Conservation (phyloP, 768 basidiomycete species). For the Candolleomyces aberdarensis region DNA sequence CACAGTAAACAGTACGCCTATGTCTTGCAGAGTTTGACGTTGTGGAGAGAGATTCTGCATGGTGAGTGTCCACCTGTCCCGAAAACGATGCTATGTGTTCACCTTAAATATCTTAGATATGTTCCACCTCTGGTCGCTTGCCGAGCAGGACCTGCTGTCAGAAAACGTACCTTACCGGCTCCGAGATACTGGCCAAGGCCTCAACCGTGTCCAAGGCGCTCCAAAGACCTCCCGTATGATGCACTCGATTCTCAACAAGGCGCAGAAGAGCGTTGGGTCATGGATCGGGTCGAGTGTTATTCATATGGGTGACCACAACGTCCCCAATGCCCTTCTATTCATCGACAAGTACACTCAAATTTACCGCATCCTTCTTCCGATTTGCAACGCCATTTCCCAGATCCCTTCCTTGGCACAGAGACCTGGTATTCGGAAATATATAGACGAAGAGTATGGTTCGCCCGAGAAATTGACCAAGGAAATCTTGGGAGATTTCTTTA, state of each 20-base stretch:
- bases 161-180: constrained; percentile 73
- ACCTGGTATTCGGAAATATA: constrained; percentile 70
- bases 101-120: constrained; percentile 50
- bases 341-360: constrained; percentile 93
- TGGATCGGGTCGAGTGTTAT: constrained; percentile 89
- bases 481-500: constrained; percentile 81
- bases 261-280: constrained; percentile 74
- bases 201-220: constrained; percentile 83
- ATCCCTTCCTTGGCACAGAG: constrained; percentile 65
- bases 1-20: constrained; percentile 84
- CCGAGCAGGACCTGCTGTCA: constrained; percentile 79
- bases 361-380: constrained; percentile 84
- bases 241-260: constrained; percentile 82
- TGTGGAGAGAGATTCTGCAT: constrained; percentile 85
- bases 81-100: neutral
- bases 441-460: constrained; percentile 82
- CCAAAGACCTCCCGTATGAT: constrained; percentile 91
- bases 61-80: constrained; percentile 38
- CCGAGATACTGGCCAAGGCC: constrained; percentile 87
- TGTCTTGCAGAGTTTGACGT: constrained; percentile 80
- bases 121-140: constrained; percentile 83
- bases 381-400: constrained; percentile 77
- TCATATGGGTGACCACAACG: constrained; percentile 87
- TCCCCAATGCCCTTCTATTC: constrained; percentile 83
- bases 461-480: constrained; percentile 64